phyloP scores from a whole-genome alignment of 2,329 filamentous ascomycete genomes.

The Zymoseptoria passerinii region DNA sequence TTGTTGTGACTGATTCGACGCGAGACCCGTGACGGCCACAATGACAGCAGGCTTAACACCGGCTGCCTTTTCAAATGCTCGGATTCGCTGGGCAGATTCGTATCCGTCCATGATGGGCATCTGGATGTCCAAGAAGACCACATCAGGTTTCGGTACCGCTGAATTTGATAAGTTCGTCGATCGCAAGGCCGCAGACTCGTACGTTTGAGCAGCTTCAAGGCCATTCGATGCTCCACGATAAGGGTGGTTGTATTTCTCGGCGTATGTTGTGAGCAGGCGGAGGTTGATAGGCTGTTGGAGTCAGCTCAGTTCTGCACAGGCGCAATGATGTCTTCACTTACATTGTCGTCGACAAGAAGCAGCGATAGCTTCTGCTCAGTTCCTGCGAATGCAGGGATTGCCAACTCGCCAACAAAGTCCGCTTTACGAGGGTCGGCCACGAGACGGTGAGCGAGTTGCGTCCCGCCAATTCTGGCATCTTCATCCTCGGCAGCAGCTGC shows the following conservation, averaged over 20 bases:
- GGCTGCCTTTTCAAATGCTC: slow-evolving; percentile 18
- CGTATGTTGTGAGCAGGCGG: slow-evolving; percentile 25
- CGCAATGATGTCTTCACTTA: slow-evolving; percentile 5
- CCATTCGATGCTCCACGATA: slow-evolving; percentile 40
- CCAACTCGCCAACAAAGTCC: not conserved
- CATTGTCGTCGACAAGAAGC: slow-evolving; percentile 29
- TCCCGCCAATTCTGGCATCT: too few species aligned
- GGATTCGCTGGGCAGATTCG: slow-evolving; percentile 24
- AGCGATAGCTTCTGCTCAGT: slow-evolving; percentile 10
- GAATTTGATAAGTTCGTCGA: not conserved
- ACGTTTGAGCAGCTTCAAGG: slow-evolving; percentile 41
- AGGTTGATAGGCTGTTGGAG: slow-evolving; percentile 24
- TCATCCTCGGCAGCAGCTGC: not conserved
- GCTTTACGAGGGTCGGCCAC: not conserved
- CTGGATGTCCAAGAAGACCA: slow-evolving; percentile 31
- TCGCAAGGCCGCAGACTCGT: slow-evolving; percentile 23
- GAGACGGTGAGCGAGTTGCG: not conserved
- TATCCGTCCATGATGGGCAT: slow-evolving; percentile 29
- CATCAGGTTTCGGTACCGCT: slow-evolving; percentile 18
- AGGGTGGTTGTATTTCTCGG: slow-evolving; percentile 31
- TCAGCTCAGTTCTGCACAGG: not conserved
- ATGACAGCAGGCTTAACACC: slow-evolving; percentile 8
- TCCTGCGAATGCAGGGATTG: not conserved
- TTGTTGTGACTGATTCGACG: slow-evolving; percentile 8
- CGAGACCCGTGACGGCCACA: slow-evolving; percentile 16